Evolutionary conservation across 2,329 filamentous ascomycete genomes (phyloP), one percentile per base, ranked within the genome.

Genomic region (Fusarium chuoi): DNA sequence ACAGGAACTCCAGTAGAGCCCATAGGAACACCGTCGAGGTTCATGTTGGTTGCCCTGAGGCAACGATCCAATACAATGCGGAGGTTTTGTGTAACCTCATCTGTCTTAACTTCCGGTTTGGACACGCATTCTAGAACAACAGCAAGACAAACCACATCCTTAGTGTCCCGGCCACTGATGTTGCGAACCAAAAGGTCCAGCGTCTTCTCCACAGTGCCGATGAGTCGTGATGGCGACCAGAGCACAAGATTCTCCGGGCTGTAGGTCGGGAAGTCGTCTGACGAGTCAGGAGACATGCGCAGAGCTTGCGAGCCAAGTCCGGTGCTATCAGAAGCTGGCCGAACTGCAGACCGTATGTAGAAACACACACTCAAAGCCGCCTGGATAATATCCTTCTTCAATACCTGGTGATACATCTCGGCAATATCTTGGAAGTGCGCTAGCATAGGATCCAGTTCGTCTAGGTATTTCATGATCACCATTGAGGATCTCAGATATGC

Each of bases 351-450:
- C 42, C 82, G 82, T 76, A 89, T 87, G 64, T 87, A 89, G 71
- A 86, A 89, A 75, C 88, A 89, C 18, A 89, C 81, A 65, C 87
- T 88, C 49, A 89, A 83, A 6, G 87, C 86, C 0, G 88, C 87
- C 77, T 89, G 87, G 26, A 89, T 81, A 30, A 89, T 86, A 70
- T 89, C 88, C 67, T 85, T 84, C 73, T 87, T 88, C 41, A 89
- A 77, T 17, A 88, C 81, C 55, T 88, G 83, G 65, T 88, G 83
- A 62, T 88, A 87, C 83, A 89, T 87, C 65, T 87, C 85, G 72
- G 83, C 83, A 30, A 88, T 82, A 46, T 86, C 84, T 45, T 83
- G 79, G 58, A 86, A 89, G 52, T 85, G 84, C 6, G 85, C 81
- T 10, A 84, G 81, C 30, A 81, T 77, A 1, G 86, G 85, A 65